These are phyloP conservation scores for Escovopsis sp. DNA, from an alignment of 2,329 filamentous ascomycete species.

Conservation along the genomic window DNA sequence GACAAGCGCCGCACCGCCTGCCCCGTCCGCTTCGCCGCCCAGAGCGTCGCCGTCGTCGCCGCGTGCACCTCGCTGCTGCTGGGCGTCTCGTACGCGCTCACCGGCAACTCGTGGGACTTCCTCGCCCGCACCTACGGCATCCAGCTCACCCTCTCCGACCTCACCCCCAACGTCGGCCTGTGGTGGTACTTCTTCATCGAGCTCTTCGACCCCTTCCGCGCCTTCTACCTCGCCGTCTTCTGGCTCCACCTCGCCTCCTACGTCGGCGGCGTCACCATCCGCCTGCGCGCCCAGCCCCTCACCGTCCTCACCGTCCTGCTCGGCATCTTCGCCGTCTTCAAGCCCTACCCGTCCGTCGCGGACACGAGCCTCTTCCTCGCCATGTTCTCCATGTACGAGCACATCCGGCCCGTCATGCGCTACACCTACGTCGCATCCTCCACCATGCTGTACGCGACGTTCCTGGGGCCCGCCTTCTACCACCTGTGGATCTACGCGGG, in stretches of 20 bases:
- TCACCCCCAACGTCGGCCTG: constrained; percentile 86
- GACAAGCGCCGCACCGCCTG: constrained; percentile 21
- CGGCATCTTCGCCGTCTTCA: constrained; percentile 88
- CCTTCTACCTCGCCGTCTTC: constrained; percentile 95
- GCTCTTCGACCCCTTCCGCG: constrained; percentile 96
- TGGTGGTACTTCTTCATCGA: constrained; percentile 99
- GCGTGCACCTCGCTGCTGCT: constrained; percentile 48
- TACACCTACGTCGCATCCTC: constrained; percentile 81
- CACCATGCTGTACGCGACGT: constrained; percentile 71
- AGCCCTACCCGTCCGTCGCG: constrained; percentile 87
- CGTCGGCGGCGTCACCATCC: constrained; percentile 70
- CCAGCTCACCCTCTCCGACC: constrained; percentile 76
- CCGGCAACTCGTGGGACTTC: constrained; percentile 74
- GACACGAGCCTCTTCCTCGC: constrained; percentile 80
- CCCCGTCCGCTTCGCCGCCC: constrained; percentile 35
- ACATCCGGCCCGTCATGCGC: constrained; percentile 83
- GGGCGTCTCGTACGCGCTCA: constrained; percentile 56
- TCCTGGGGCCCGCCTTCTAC: constrained; percentile 89
- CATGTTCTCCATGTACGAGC: constrained; percentile 72
- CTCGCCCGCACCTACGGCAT: constrained; percentile 82
- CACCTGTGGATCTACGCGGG: constrained; percentile 97
- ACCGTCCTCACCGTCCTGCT: constrained; percentile 74
- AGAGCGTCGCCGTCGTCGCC: constrained; percentile 37
- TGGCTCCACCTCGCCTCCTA: constrained; percentile 92
- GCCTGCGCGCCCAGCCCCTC: constrained; percentile 71